Conservation (phyloP, 495 filamentous ascomycete species). For the Apodospora peruviana region DNA sequence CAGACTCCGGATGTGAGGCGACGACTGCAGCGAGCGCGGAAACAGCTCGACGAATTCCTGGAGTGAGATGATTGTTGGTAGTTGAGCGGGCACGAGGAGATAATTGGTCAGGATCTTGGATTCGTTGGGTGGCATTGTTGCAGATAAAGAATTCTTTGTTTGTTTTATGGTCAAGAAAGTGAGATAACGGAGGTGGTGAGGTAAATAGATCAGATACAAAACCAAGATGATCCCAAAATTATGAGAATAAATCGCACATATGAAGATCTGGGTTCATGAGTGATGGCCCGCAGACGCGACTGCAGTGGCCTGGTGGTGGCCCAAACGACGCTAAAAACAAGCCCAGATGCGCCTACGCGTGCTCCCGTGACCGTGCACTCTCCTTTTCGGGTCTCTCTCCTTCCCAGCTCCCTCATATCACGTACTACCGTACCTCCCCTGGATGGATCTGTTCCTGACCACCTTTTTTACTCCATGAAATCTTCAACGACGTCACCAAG, state of each 20-base stretch:
- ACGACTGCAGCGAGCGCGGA: slow-evolving; percentile 59
- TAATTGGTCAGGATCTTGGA: slow-evolving; percentile 69
- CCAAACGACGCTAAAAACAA: slow-evolving; percentile 5
- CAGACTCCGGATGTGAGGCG: slow-evolving; percentile 66
- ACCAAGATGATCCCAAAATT: neutral
- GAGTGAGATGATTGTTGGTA: slow-evolving; percentile 67
- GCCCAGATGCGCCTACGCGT: slow-evolving; percentile 8
- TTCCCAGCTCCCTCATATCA: too few relatives aligned
- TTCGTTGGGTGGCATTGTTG: slow-evolving; percentile 65
- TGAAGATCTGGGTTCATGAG: too few relatives aligned
- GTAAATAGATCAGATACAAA: neutral
- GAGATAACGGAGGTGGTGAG: neutral
- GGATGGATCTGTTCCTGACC: too few relatives aligned
- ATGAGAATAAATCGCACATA: too few relatives aligned
- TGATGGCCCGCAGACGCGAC: too few relatives aligned
- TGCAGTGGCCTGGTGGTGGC: neutral
- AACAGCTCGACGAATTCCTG: slow-evolving; percentile 73
- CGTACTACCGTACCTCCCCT: too few relatives aligned
- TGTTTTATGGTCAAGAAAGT: neutral
- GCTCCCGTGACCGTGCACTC: slow-evolving; percentile 22
- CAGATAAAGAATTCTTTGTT: neutral
- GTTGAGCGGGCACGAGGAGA: slow-evolving; percentile 65
- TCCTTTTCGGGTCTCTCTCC: too few relatives aligned
- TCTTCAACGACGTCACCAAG: too few relatives aligned
- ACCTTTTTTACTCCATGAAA: too few relatives aligned